Conservation (phyloP, 495 filamentous ascomycete species). For the Paragyromitra xinjiangensis region DNA sequence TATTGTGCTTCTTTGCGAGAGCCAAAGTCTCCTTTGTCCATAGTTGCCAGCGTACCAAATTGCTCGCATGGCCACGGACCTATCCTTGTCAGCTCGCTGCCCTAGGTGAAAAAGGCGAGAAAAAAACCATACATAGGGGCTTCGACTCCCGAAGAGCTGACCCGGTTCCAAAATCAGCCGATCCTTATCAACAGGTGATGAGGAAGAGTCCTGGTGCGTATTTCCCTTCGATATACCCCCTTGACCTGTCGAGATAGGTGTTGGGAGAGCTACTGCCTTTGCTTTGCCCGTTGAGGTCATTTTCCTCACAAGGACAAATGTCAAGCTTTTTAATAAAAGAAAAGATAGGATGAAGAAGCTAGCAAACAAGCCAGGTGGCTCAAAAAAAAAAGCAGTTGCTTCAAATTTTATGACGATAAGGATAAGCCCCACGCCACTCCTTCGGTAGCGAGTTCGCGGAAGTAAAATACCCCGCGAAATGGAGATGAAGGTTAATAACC, state of each 20-base stretch:
- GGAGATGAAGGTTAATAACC: slow-evolving; percentile 14
- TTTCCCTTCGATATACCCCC: slow-evolving; percentile 25
- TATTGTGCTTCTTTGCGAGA: slow-evolving; percentile 80
- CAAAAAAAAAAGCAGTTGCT: slow-evolving; percentile 19
- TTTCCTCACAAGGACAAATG: slow-evolving; percentile 18
- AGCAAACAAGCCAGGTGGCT: slow-evolving; percentile 16
- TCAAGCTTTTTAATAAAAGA: not conserved
- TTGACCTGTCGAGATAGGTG: slow-evolving; percentile 44
- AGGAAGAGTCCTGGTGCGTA: slow-evolving; percentile 30
- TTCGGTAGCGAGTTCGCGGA: slow-evolving; percentile 30
- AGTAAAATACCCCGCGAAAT: slow-evolving; percentile 37
- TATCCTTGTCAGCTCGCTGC: slow-evolving; percentile 54
- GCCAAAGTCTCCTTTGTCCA: slow-evolving; percentile 80
- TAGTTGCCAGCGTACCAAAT: slow-evolving; percentile 92
- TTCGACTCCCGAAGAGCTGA: slow-evolving; percentile 47
- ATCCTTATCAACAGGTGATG: slow-evolving; percentile 41
- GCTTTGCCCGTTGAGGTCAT: slow-evolving; percentile 41
- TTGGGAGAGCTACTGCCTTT: slow-evolving; percentile 48
- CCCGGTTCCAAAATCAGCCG: slow-evolving; percentile 52
- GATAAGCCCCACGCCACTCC: slow-evolving; percentile 39
- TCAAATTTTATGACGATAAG: slow-evolving; percentile 37
- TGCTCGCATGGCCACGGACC: slow-evolving; percentile 82
- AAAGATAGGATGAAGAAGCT: slow-evolving; percentile 28
- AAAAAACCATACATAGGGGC: slow-evolving; percentile 55
- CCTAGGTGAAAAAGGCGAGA: not conserved